These are phyloP conservation scores for Penicillium sp. DNA, from an alignment of 2,329 filamentous ascomycete species.

Conservation along the genomic window DNA sequence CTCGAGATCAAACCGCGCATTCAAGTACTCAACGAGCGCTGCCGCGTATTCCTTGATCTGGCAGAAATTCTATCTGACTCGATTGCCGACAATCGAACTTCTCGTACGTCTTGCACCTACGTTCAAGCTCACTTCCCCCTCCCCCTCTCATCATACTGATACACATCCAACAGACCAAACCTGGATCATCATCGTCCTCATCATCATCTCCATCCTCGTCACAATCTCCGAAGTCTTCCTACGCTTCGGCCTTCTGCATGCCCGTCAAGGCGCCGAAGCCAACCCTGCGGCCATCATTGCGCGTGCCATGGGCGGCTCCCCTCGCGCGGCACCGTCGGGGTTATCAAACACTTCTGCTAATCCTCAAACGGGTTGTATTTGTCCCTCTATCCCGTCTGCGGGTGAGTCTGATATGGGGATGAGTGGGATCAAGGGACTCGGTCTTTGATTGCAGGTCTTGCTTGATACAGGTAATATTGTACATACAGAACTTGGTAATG, in stretches of 20 bases:
- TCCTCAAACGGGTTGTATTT: slow-evolving; percentile 28
- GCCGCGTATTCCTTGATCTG: slow-evolving; percentile 92
- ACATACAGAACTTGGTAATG: not conserved
- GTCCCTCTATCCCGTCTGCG: slow-evolving; percentile 22
- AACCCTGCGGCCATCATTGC: slow-evolving; percentile 23
- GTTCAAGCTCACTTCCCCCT: not conserved
- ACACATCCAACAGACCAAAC: slow-evolving; percentile 66
- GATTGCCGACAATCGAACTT: slow-evolving; percentile 94
- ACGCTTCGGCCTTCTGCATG: slow-evolving; percentile 73
- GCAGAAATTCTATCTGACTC: slow-evolving; percentile 92
- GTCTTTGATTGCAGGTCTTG: not conserved
- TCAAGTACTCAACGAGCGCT: slow-evolving; percentile 95
- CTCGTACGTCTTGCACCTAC: slow-evolving; percentile 50
- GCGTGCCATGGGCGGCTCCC: slow-evolving; percentile 27
- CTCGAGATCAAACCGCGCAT: slow-evolving; percentile 96
- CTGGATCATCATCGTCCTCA: slow-evolving; percentile 97
- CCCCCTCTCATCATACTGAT: slow-evolving; percentile 1
- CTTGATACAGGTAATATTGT: not conserved
- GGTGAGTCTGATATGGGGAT: slow-evolving; percentile 16
- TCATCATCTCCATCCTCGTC: slow-evolving; percentile 85
- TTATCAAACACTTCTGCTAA: slow-evolving; percentile 19
- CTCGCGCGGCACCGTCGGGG: slow-evolving; percentile 20
- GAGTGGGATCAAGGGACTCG: slow-evolving; percentile 15
- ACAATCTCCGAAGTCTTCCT: slow-evolving; percentile 88
- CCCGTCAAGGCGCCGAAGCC: slow-evolving; percentile 29